Conservation (phyloP, 2,329 filamentous ascomycete genomes). For the Huntiella abstrusa region DNA sequence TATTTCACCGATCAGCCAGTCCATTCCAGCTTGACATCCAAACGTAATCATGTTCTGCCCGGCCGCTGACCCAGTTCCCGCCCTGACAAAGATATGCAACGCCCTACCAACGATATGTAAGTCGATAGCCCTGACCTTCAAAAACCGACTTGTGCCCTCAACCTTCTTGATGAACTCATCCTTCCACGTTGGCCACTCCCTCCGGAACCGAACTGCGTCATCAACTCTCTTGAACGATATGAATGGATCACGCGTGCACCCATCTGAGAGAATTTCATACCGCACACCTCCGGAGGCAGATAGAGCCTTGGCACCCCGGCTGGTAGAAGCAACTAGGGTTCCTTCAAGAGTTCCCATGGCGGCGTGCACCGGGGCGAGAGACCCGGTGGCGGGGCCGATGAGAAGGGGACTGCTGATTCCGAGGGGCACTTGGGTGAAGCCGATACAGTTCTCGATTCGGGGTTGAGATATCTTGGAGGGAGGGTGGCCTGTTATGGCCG, state of each 20-base stretch:
- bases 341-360: conserved; percentile 5
- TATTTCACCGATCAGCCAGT: background rate
- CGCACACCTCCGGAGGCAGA: background rate
- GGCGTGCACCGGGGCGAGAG: background rate
- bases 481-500: too few relatives aligned
- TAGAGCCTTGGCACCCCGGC: conserved; percentile 7
- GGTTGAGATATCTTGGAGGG: background rate
- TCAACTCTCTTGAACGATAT: background rate
- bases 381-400: background rate
- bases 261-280: conserved; percentile 1
- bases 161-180: background rate
- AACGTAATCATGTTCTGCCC: conserved; percentile 6
- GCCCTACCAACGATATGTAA: background rate
- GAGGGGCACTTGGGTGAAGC: conserved; percentile 3
- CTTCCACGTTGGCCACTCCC: background rate
- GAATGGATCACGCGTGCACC: background rate
- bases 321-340: background rate
- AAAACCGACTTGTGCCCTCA: background rate
- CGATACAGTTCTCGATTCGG: conserved; percentile 4
- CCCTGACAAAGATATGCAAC: background rate
- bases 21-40: background rate
- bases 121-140: background rate
- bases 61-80: background rate
- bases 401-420: conserved; percentile 3
- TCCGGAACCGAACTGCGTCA: conserved; percentile 1